Evolutionary conservation across 306 rosid species (phyloP).

Genomic region (Pterocarpus macrocarpus): DNA sequence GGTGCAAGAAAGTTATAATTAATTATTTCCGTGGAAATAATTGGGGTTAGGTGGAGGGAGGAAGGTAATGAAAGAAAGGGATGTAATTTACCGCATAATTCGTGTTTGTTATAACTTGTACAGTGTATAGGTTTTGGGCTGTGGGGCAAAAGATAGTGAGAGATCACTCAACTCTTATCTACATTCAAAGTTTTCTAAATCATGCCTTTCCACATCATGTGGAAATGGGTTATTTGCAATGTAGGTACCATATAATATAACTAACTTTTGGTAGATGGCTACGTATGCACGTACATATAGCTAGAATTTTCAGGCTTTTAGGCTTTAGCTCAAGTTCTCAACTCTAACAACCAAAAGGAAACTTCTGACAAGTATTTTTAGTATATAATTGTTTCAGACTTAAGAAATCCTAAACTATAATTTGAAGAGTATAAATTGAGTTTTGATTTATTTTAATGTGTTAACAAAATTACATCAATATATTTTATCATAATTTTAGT

Average conservation of each 20-base stretch:
- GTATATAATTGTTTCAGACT: too few relatives aligned
- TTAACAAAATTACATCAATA: too few relatives aligned
- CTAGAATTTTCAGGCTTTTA: neutral
- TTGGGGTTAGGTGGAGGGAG: slow-evolving; percentile 7
- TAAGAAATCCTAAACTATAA: too few relatives aligned
- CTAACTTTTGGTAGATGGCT: neutral
- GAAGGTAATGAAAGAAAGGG: neutral
- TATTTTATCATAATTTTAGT: too few relatives aligned
- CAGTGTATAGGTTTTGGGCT: neutral
- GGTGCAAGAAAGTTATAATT: neutral
- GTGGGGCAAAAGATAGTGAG: neutral
- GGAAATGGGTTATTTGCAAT: too few relatives aligned
- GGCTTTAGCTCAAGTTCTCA: neutral
- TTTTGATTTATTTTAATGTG: too few relatives aligned
- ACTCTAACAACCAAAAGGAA: too few relatives aligned
- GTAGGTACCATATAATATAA: too few relatives aligned
- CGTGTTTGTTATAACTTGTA: neutral
- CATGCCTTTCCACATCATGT: neutral
- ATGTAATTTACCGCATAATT: neutral
- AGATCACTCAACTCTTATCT: neutral
- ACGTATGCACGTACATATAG: neutral
- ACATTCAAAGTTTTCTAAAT: neutral
- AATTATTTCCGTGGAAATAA: neutral
- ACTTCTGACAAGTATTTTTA: too few relatives aligned
- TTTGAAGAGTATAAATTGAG: too few relatives aligned